Base-by-base conservation (phyloP, 148 eudicot species). In the Rhododendron molle region DNA sequence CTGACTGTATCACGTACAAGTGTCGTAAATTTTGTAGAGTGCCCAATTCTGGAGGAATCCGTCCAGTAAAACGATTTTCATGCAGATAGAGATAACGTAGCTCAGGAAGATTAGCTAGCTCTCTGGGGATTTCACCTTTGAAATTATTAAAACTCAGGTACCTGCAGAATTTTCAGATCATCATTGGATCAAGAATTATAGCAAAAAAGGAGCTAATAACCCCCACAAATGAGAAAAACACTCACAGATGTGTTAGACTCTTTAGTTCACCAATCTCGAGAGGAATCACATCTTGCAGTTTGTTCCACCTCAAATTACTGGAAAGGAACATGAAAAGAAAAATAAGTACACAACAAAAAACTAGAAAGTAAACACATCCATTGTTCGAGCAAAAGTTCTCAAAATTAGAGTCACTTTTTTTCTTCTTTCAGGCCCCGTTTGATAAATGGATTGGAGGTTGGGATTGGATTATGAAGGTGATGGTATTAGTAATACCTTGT, bases 231-330 rank as follows among this genome's bases (percentile, higher is more conserved):
- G 34, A 74, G 32, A 65, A 86, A 83, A 79, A 83, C 87, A 90
- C 99, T 93, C 87, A 97, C 99, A 97, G 89, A 90, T 97, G 99
- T 50, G 96, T 95, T 84, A 97, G 89, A 82, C 95, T 93, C 93
- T 94, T 97, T 81, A 95, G 88, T 93, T 97, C 98, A 40, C 99
- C 99, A 18, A 97, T 92, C 90, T 97, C 98, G 73, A 94, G 93
- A 81, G 99, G 99, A 78, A 97, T 94, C 87, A 87, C 90, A 89
- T 97, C 99, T 90, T 97, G 99, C 73, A 97, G 91, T 86, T 97
- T 97, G 88, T 97, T 97, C 99, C 98, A 95, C 91, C 99, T 93
- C 89, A 97, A 88, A 88, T 97, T 97, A 91, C 98, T 97, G 85
- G 83, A 72, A 65, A 72, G 81, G 84, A 89, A 74, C 50, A 69